These are phyloP conservation scores for Ogataea ramenticola DNA, from an alignment of 805 yeast genomes.

Conservation along the genomic window DNA sequence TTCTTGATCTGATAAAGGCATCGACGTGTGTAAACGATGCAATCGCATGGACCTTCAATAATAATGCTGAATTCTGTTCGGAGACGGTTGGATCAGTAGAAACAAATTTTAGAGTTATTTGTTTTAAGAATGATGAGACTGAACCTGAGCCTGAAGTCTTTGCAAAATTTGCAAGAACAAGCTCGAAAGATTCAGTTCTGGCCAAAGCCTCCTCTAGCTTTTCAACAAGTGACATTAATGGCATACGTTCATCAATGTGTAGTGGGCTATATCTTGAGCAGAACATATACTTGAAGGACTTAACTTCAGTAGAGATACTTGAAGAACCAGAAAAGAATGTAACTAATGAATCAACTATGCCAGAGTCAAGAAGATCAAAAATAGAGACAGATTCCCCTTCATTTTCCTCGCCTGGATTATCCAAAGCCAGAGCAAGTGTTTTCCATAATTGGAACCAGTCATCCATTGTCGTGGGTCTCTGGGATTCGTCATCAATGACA, in stretches of 20 bases:
- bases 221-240: constrained; percentile 39
- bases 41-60: constrained; percentile 50
- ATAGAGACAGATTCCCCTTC: constrained; percentile 44
- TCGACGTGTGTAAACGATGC: constrained; percentile 51
- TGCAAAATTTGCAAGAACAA: constrained; percentile 24
- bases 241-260: constrained; percentile 22
- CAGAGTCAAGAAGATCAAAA: constrained; percentile 68
- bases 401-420: constrained; percentile 13
- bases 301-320: neutral
- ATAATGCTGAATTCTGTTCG: constrained; percentile 20
- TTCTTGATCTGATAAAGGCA: constrained; percentile 36
- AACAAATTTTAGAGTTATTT: constrained; percentile 51
- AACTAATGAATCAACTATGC: constrained; percentile 42
- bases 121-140: constrained; percentile 62
- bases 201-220: constrained; percentile 69
- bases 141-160: constrained; percentile 9
- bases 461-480: constrained; percentile 13
- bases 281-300: constrained; percentile 39
- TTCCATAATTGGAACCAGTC: constrained; percentile 32
- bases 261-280: constrained; percentile 24
- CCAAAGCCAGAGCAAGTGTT: constrained; percentile 28
- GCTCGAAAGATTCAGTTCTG: constrained; percentile 66
- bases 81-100: constrained; percentile 29
- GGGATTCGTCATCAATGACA: constrained; percentile 15
- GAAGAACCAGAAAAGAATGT: constrained; percentile 22